Evolutionary conservation across 257 asterid species (phyloP).

Genomic region (Ligustrum vulgare): DNA sequence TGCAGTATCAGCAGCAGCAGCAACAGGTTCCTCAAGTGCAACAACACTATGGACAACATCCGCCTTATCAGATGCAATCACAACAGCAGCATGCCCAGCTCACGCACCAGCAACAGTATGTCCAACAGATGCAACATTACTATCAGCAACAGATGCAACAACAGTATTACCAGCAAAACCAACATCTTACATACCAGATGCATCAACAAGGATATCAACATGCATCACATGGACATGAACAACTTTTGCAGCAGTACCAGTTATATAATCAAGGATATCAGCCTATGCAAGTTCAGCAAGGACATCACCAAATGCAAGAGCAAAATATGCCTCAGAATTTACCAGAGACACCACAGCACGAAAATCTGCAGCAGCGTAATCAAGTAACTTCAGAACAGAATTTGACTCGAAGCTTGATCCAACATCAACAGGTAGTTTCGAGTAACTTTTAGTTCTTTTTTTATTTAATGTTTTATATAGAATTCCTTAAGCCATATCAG

Average conservation of each 20-base stretch:
- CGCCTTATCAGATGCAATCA: conserved; percentile 38
- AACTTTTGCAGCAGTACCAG: conserved; percentile 70
- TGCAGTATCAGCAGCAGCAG: conserved; percentile 54
- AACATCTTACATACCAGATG: conserved; percentile 40
- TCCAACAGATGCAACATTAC: conserved; percentile 34
- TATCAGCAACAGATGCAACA: conserved; percentile 41
- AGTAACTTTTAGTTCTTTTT: background rate
- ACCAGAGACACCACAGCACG: conserved; percentile 37
- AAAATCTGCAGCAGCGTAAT: conserved; percentile 27
- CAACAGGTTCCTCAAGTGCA: conserved; percentile 46
- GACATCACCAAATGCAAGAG: conserved; percentile 37
- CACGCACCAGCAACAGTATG: conserved; percentile 23
- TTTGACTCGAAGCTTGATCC: conserved; percentile 26
- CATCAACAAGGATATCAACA: conserved; percentile 60
- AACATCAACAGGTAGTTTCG: conserved; percentile 35
- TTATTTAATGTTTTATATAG: background rate
- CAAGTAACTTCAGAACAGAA: conserved; percentile 20
- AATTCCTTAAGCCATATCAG: background rate
- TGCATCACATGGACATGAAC: conserved; percentile 47
- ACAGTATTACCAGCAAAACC: conserved; percentile 34
- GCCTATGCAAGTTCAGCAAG: conserved; percentile 41
- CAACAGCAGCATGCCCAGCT: conserved; percentile 36
- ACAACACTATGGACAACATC: conserved; percentile 46
- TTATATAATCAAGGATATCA: conserved; percentile 55
- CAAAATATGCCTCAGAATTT: conserved; percentile 36